Conservation (phyloP, 2,329 filamentous ascomycete species). For the Oidium heveae region DNA sequence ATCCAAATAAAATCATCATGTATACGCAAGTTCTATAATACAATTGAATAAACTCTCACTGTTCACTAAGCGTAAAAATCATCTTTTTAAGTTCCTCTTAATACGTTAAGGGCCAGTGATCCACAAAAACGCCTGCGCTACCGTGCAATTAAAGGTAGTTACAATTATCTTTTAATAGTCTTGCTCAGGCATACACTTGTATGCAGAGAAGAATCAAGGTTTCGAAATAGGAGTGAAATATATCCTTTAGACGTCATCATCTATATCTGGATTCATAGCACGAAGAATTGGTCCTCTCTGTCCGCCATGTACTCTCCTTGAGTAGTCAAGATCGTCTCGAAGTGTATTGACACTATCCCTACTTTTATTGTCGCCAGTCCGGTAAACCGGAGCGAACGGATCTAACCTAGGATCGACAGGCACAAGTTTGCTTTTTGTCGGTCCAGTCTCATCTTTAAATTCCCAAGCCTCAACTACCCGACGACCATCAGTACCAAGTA, state of each 20-base stretch:
- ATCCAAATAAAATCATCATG: too few relatives aligned
- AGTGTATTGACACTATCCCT: conserved; percentile 37
- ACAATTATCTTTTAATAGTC: too few relatives aligned
- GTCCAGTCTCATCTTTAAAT: conserved; percentile 5
- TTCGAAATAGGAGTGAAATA: neutral
- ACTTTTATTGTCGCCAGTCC: conserved; percentile 25
- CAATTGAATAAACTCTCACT: too few relatives aligned
- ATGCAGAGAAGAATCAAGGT: too few relatives aligned
- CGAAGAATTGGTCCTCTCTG: conserved; percentile 26
- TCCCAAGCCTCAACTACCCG: conserved; percentile 14
- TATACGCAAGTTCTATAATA: too few relatives aligned
- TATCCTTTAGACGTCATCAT: neutral
- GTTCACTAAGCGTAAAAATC: too few relatives aligned
- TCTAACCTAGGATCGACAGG: conserved; percentile 38
- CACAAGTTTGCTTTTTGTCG: conserved; percentile 27
- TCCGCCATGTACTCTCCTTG: conserved; percentile 19
- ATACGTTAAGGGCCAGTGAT: too few relatives aligned
- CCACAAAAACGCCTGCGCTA: too few relatives aligned
- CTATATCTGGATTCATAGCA: conserved; percentile 31
- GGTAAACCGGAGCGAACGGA: conserved; percentile 31
- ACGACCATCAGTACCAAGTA: conserved; percentile 14
- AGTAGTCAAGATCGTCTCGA: conserved; percentile 40
- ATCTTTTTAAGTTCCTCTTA: too few relatives aligned
- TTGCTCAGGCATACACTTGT: too few relatives aligned
- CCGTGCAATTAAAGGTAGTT: too few relatives aligned